Conservation (phyloP, 1,139 yeast genomes). For the Taphrina confusa region DNA sequence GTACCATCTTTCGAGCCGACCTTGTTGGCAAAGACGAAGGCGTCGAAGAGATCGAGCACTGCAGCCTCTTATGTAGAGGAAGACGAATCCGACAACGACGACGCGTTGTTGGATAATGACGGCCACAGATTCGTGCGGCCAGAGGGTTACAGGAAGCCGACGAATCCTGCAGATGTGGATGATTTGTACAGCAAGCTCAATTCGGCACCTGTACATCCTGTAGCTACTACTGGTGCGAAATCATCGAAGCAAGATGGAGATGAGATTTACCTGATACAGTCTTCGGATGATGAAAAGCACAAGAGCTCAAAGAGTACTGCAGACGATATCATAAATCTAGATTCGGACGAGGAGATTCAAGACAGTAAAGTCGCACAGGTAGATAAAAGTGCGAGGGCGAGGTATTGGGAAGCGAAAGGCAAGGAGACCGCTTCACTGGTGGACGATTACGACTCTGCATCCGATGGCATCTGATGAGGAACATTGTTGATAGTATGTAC, state of each 20-base stretch:
- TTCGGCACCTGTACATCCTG: constrained; percentile 11
- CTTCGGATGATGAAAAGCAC: constrained; percentile 25
- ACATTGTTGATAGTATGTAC: neutral
- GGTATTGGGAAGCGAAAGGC: constrained; percentile 33
- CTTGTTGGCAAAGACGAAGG: neutral
- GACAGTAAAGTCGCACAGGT: constrained; percentile 28
- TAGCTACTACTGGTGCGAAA: neutral
- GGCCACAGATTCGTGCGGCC: constrained; percentile 24
- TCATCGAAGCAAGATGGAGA: too few species aligned
- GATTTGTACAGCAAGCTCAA: constrained; percentile 27
- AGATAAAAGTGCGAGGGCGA: constrained; percentile 14
- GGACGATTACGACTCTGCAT: constrained; percentile 11
- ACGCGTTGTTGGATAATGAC: constrained; percentile 19
- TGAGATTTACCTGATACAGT: constrained; percentile 17
- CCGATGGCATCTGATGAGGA: neutral
- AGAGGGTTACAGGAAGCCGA: constrained; percentile 21
- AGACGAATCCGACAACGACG: constrained; percentile 17
- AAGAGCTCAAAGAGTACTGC: neutral
- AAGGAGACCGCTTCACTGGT: neutral
- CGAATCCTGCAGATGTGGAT: constrained; percentile 27
- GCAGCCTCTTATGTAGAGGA: constrained; percentile 11
- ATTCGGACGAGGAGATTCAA: constrained; percentile 3
- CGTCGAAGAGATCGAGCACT: neutral
- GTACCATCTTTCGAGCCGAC: neutral
- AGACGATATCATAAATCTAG: constrained; percentile 16